Evolutionary conservation across 2,329 filamentous ascomycete genomes (phyloP), one percentile per base, ranked within the genome.

Genomic region (Talaromyces sp.): DNA sequence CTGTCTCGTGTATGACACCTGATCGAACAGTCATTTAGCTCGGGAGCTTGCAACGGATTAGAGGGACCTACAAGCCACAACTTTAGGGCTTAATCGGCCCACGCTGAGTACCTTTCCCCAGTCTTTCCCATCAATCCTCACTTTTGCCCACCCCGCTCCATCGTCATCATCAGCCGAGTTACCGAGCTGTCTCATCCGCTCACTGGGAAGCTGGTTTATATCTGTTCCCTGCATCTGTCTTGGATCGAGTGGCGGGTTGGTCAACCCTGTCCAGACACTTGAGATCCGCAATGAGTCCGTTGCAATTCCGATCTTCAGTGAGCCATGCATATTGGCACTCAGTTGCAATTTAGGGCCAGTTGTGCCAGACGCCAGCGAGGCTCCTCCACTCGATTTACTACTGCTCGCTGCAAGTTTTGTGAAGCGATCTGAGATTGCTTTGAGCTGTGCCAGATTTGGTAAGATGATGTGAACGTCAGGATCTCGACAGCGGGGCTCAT

Each of bases 21-120:
- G 37, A 2, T 4, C 13, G 54, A 2, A 47, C 11, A 31, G 19
- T 4, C 13, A 64, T n/a, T 37, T 27, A 57, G 25, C 49, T 37
- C 17, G 25, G 11, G 43, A 57, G 61, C 17, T 15, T 13, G 33
- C 41, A 11, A 45, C 37, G 27, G 25, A 10, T 11, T 56, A 6
- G 25, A 52, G 15, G 39, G 49, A 73, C 86, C 80, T 68, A 89
- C 93, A 97, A 64, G 93, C 95, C 81, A 98, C 95, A 61, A 98
- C 94, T 70, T 92, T 85, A 0, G 93, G 94, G 70, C 95, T 94
- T 35, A 98, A 80, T 60, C 93, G 84, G 1, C 94, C 94, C 13
- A 98, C 93, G 76, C 92, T 96, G 69, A 99, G 83, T n/a, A 98
- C 94, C 70, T 87, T 88, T 37, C 92, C 92, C 94, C 95, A 98